A percentile compares a stretch with the other conserved stretches of the same genome.
phyloP scores from a whole-genome alignment of 495 filamentous ascomycete genomes.

The Talaromyces liani region DNA sequence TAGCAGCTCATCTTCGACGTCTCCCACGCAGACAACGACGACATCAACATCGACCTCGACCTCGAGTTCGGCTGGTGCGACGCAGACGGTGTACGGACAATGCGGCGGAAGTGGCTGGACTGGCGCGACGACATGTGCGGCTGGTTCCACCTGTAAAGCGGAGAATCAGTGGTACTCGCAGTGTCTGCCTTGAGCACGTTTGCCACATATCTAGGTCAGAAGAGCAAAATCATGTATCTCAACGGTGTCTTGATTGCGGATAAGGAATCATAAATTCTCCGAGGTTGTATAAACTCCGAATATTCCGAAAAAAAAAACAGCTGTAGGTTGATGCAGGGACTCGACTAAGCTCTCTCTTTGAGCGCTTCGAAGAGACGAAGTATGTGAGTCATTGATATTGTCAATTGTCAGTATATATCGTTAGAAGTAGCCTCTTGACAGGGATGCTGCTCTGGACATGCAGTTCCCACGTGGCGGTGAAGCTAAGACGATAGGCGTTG shows the following conservation, averaged over 20 bases:
- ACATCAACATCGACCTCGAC: not conserved
- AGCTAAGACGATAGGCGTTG: not conserved
- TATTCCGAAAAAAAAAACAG: not conserved
- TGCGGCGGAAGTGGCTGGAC: conserved; percentile 43
- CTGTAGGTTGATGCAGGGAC: not conserved
- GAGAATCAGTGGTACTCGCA: conserved; percentile 45
- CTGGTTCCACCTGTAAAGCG: conserved; percentile 33
- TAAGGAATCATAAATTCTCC: not conserved
- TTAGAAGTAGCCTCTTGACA: not conserved
- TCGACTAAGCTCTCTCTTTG: not conserved
- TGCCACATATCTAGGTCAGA: not conserved
- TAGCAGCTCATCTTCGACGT: not conserved
- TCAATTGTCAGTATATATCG: not conserved
- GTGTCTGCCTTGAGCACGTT: conserved; percentile 23
- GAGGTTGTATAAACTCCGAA: not conserved
- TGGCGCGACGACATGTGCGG: conserved; percentile 36
- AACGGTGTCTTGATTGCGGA: not conserved
- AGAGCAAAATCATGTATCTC: not conserved
- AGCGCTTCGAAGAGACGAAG: not conserved
- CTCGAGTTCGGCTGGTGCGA: conserved; percentile 7
- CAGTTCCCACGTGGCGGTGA: conserved; percentile 4
- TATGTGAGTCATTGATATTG: not conserved
- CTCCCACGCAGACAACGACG: not conserved
- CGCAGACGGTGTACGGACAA: conserved; percentile 32
- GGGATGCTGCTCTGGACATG: not conserved